These are phyloP conservation scores for Metschnikowia proteae DNA, from an alignment of 805 yeast species.

Conservation along the genomic window DNA sequence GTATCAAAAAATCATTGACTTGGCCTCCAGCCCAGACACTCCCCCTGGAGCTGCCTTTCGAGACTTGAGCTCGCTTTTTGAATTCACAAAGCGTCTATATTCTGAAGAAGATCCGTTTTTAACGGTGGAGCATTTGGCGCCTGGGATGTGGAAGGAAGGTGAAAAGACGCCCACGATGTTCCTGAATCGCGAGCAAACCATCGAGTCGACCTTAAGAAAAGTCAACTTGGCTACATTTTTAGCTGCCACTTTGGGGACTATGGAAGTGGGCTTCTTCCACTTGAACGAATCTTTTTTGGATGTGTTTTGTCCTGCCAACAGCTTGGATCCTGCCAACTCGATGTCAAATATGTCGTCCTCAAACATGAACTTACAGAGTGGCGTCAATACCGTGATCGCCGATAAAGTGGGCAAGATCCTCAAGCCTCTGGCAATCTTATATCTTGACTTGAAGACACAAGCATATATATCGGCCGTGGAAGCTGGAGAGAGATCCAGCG, in stretches of 20 bases:
- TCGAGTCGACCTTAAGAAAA: conserved; percentile 67
- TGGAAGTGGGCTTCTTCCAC: conserved; percentile 83
- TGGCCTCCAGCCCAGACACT: conserved; percentile 62
- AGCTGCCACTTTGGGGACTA: conserved; percentile 79
- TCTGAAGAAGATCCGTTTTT: conserved; percentile 70
- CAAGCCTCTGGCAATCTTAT: conserved; percentile 77
- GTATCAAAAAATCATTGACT: conserved; percentile 67
- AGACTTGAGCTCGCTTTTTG: conserved; percentile 70
- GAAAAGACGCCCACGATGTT: conserved; percentile 54
- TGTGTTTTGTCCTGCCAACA: conserved; percentile 78
- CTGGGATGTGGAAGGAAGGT: conserved; percentile 68
- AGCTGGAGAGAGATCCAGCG: conserved; percentile 54
- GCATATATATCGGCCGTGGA: conserved; percentile 88
- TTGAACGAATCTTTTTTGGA: conserved; percentile 81
- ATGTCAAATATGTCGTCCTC: conserved; percentile 33
- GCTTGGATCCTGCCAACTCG: conserved; percentile 46
- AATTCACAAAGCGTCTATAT: conserved; percentile 68
- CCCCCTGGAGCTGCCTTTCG: conserved; percentile 65
- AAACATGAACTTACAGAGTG: conserved; percentile 33
- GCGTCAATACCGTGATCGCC: conserved; percentile 32
- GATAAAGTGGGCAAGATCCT: conserved; percentile 55
- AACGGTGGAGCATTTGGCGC: conserved; percentile 64
- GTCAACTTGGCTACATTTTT: conserved; percentile 85
- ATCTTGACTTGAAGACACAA: conserved; percentile 87
- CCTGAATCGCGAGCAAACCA: conserved; percentile 56